These are phyloP conservation scores for Cladosporium oxysporum DNA, from an alignment of 2,329 filamentous ascomycete species.

Conservation along the genomic window DNA sequence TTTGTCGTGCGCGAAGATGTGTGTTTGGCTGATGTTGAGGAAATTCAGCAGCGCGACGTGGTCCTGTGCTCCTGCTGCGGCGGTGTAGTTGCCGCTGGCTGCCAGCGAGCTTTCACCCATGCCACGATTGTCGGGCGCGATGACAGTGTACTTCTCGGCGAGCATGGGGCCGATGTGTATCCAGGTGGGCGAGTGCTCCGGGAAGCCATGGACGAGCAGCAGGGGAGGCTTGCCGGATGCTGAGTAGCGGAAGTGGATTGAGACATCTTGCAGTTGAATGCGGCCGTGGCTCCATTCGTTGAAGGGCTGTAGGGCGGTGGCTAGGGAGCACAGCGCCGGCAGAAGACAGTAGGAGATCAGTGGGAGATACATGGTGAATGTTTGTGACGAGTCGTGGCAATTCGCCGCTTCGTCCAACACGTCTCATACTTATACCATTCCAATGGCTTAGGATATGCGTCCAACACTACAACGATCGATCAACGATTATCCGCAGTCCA, in stretches of 20 bases:
- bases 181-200: constrained; percentile 30
- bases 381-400: background rate
- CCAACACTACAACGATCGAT: background rate
- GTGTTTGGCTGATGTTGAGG: constrained; percentile 33
- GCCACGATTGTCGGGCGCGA: constrained; percentile 47
- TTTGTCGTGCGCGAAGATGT: constrained; percentile 51
- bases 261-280: constrained; percentile 21
- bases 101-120: constrained; percentile 37
- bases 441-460: background rate
- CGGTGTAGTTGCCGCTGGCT: constrained; percentile 38
- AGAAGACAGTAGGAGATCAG: background rate
- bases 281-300: constrained; percentile 21
- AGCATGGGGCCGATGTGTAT: constrained; percentile 44
- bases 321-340: background rate
- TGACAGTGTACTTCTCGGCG: constrained; percentile 47
- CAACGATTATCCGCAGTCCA: background rate
- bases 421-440: background rate
- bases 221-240: constrained; percentile 21
- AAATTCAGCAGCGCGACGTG: constrained; percentile 33
- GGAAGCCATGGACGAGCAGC: constrained; percentile 22
- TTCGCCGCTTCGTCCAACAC: background rate
- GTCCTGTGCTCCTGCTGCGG: constrained; percentile 36
- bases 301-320: constrained; percentile 14
- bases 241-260: constrained; percentile 24
- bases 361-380: background rate